These are phyloP conservation scores for Pseudogymnoascus sp. DNA, from an alignment of 2,329 filamentous ascomycete species.

Conservation along the genomic window DNA sequence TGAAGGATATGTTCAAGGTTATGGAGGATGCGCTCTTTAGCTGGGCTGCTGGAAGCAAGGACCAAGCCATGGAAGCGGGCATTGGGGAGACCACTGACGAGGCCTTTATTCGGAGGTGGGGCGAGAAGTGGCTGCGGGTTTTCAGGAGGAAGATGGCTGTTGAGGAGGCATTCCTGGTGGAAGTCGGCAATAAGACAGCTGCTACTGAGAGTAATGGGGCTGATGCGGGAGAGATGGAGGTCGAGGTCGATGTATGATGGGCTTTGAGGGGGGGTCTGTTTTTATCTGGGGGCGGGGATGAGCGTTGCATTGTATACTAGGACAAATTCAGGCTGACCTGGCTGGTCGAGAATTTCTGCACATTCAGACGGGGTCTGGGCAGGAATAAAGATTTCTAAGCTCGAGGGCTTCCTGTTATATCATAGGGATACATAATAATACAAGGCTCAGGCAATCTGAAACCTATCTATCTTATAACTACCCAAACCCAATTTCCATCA, in stretches of 20 bases:
- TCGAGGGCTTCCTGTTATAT: conserved; percentile 2
- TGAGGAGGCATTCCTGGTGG: conserved; percentile 60
- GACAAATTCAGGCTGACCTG: conserved; percentile 5
- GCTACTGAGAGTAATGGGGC: conserved; percentile 11
- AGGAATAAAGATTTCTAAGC: conserved; percentile 1
- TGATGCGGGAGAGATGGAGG: conserved; percentile 10
- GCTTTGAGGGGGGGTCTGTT: conserved; percentile 12
- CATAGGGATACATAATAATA: background rate
- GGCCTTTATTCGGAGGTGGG: conserved; percentile 68
- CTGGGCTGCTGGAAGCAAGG: conserved; percentile 65
- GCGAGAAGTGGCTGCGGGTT: conserved; percentile 74
- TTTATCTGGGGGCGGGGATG: conserved; percentile 11
- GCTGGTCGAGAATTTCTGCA: conserved; percentile 5
- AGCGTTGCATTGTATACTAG: conserved; percentile 7
- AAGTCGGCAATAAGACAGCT: conserved; percentile 26
- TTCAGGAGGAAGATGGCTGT: conserved; percentile 76
- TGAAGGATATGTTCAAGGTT: conserved; percentile 69
- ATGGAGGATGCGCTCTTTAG: conserved; percentile 70
- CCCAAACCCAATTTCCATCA: background rate
- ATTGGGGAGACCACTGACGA: conserved; percentile 52
- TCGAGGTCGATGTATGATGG: conserved; percentile 7
- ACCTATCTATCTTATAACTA: background rate
- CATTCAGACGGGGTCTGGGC: background rate
- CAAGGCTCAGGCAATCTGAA: background rate
- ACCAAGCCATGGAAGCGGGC: conserved; percentile 61